Percentiles rank a stretch among this genome's conserved stretches.
Conservation (phyloP, 2,329 filamentous ascomycete species). For the Ceratocystis huliohia region DNA sequence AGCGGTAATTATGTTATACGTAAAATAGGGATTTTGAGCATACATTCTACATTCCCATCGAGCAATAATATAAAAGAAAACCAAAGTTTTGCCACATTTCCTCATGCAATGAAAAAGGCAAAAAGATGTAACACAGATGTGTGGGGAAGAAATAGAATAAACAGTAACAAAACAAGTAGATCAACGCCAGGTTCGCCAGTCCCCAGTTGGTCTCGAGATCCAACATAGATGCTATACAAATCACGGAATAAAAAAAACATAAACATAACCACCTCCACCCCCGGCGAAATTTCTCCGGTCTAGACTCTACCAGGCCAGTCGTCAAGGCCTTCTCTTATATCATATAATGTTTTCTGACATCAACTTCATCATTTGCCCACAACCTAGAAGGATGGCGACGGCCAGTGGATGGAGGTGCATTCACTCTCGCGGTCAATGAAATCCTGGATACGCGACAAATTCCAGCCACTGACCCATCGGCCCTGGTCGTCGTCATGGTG, state of each 20-base stretch:
- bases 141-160: neutral
- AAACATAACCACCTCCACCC: neutral
- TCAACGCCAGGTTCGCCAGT: constrained; percentile 7
- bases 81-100: neutral
- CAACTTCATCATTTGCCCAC: neutral
- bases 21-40: too few relatives aligned
- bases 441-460: constrained; percentile 30
- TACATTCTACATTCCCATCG: too few relatives aligned
- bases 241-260: constrained; percentile 8
- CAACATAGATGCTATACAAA: constrained; percentile 6
- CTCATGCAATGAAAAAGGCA: neutral
- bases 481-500: constrained; percentile 27
- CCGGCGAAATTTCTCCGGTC: neutral
- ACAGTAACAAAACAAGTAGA: constrained; percentile 1
- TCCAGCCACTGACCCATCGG: constrained; percentile 32
- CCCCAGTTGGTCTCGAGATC: constrained; percentile 7
- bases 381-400: constrained; percentile 18
- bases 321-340: too few relatives aligned
- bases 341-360: neutral
- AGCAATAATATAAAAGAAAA: neutral
- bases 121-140: neutral
- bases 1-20: too few relatives aligned
- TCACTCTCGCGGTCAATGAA: constrained; percentile 29
- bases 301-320: too few relatives aligned
- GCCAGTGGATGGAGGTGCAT: constrained; percentile 29